Evolutionary conservation across 2,329 filamentous ascomycete species (phyloP).

Genomic region (Colletotrichum musae): DNA sequence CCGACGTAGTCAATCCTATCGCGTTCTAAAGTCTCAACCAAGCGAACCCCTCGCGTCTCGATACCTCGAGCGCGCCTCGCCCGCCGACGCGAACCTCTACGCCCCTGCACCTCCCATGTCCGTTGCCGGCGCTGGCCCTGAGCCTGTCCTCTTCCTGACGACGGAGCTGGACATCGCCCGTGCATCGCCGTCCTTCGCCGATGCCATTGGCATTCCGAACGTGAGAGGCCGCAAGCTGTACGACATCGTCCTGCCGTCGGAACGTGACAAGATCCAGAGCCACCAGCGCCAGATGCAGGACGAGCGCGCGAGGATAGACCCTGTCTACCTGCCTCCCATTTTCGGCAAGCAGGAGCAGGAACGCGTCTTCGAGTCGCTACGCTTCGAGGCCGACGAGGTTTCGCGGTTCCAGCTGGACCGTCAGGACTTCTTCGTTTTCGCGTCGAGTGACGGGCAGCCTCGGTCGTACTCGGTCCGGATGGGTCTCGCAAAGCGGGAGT

Average conservation of each 20-base stretch:
- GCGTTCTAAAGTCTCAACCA: conserved; percentile 69
- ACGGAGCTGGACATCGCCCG: conserved; percentile 72
- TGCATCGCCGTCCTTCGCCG: conserved; percentile 68
- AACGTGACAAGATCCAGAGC: conserved; percentile 66
- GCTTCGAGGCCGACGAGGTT: conserved; percentile 68
- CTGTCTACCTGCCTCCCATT: conserved; percentile 76
- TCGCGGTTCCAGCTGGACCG: conserved; percentile 66
- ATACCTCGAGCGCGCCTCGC: conserved; percentile 66
- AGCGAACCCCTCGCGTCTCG: conserved; percentile 63
- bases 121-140: conserved; percentile 57
- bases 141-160: conserved; percentile 72
- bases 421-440: conserved; percentile 70
- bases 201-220: conserved; percentile 65
- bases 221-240: conserved; percentile 65
- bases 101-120: conserved; percentile 58
- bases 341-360: conserved; percentile 68
- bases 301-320: conserved; percentile 71
- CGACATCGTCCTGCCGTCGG: conserved; percentile 66
- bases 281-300: conserved; percentile 69
- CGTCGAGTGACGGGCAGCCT: conserved; percentile 65
- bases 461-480: conserved; percentile 66
- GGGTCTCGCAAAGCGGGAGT: conserved; percentile 72
- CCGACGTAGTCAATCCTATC: conserved; percentile 63
- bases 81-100: conserved; percentile 65
- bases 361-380: conserved; percentile 67